These are phyloP conservation scores for Crithidia acanthocephali DNA, from an alignment of 208 protist genomes.

Conservation along the genomic window DNA sequence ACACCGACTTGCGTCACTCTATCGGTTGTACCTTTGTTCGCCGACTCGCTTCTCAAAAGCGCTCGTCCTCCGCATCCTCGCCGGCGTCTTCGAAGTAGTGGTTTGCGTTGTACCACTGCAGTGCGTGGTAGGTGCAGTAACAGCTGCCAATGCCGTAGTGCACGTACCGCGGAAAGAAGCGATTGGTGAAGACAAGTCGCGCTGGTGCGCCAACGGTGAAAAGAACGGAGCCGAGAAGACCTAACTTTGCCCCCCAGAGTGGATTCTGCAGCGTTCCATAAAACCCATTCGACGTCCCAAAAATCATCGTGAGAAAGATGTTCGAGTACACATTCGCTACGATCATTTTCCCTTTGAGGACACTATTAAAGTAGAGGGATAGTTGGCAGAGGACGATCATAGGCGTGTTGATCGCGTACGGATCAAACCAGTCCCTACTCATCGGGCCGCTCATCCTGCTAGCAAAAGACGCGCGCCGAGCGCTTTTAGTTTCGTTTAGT, in stretches of 20 bases:
- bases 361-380: constrained; percentile 77
- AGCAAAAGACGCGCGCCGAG: not conserved
- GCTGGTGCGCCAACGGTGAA: constrained; percentile 66
- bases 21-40: no score
- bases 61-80: constrained; percentile 61
- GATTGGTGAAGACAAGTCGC: constrained; percentile 62
- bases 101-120: constrained; percentile 43
- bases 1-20: no score
- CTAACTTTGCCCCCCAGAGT: constrained; percentile 60
- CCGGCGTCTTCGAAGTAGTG: constrained; percentile 77
- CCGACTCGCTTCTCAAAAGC: constrained; percentile 25
- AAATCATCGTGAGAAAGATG: constrained; percentile 42
- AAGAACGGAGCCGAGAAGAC: constrained; percentile 42
- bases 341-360: constrained; percentile 60
- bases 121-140: constrained; percentile 71
- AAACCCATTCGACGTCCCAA: constrained; percentile 60
- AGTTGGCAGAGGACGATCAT: constrained; percentile 56
- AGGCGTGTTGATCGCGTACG: constrained; percentile 65
- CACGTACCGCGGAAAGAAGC: constrained; percentile 62
- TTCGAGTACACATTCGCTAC: constrained; percentile 74
- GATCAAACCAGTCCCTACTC: constrained; percentile 53
- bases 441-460: constrained; percentile 44
- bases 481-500: not conserved
- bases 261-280: constrained; percentile 42
- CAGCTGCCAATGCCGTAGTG: constrained; percentile 67